Base-by-base conservation (phyloP, 495 filamentous ascomycete species). In the Oidiodendron maius region DNA sequence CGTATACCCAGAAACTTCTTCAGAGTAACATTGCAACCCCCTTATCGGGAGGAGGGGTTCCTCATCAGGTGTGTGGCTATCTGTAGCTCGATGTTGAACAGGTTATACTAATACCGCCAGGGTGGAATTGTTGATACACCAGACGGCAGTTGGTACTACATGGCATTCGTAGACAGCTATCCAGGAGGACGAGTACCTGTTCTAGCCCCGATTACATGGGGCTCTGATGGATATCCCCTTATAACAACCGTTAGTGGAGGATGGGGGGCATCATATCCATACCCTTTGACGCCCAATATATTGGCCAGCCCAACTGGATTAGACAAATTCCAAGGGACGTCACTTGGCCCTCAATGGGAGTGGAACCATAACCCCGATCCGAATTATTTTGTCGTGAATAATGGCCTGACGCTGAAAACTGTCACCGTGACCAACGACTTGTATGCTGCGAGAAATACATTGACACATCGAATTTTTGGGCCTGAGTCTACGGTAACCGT, bases 321-420 rank as follows among this genome's bases (percentile, higher is more conserved):
- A 0, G 75, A 80, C 48, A 59, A 39, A 13, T 80, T 80, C 45
- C 44, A 44, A 6, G 69, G 61, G 0, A 32, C 28, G 28, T 32
- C 28, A 32, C 52, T 82, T 3, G 53, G 63, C 6, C 57, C 64
- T 0, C 59, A 68, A 25, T 81, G 76, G 76, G 77, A 82, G 53
- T 83, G 79, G 78, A 83, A 83, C 55, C 76, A 80, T 35, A 79
- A 80, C 47, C 78, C 78, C 0, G 74, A 81, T 30, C 60, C 59
- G 22, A 56, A 49, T 9, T 66, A 63, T 36, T 71, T 36, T 22
- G 10, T 18, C 22, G 39, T 61, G 35, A 52, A 40, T 1, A 42
- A 32, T 3, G 44, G 37, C 40, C 45, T 82, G 5, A 64, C 60
- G 3, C 59, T 83, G 12, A 47, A 51, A 15, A 74, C 76, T 1